Evolutionary conservation across 192 early-diverging fungal species (phyloP).

Genomic region (Backusella tuberculispora): DNA sequence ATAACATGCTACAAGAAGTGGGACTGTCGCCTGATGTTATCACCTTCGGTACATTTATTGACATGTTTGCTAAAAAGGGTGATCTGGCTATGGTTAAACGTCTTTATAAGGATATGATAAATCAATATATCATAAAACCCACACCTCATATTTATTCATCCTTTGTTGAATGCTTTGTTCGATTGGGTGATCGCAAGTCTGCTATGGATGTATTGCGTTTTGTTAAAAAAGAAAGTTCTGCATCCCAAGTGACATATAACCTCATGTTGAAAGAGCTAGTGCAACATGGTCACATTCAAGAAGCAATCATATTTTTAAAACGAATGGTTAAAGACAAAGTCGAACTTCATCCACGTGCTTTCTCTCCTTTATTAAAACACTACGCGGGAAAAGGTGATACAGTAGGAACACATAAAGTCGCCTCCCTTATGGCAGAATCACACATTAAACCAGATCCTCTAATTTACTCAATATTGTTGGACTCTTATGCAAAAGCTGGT

Average conservation of each 20-base stretch:
- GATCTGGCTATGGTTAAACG: constrained; percentile 38
- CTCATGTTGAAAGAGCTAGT: constrained; percentile 46
- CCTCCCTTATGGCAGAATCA: constrained; percentile 20
- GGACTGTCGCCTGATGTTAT: constrained; percentile 45
- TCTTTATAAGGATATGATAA: constrained; percentile 54
- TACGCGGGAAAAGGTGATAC: constrained; percentile 48
- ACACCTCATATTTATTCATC: constrained; percentile 36
- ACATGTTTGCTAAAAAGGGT: constrained; percentile 49
- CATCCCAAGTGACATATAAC: constrained; percentile 41
- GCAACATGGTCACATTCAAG: constrained; percentile 35
- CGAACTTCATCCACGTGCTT: constrained; percentile 41
- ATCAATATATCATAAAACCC: constrained; percentile 37
- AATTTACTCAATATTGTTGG: constrained; percentile 75
- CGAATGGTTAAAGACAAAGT: constrained; percentile 38
- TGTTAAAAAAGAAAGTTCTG: not conserved
- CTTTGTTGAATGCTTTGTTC: constrained; percentile 35
- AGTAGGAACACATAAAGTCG: constrained; percentile 29
- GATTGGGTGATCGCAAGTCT: constrained; percentile 14
- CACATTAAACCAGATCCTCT: constrained; percentile 15
- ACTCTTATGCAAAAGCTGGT: constrained; percentile 71
- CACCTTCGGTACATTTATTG: constrained; percentile 55
- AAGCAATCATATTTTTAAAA: constrained; percentile 45
- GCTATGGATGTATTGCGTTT: constrained; percentile 27
- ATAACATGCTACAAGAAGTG: constrained; percentile 40
- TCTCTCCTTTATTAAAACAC: constrained; percentile 49